Conservation (phyloP, 768 basidiomycete genomes). For the Russula sp. region DNA sequence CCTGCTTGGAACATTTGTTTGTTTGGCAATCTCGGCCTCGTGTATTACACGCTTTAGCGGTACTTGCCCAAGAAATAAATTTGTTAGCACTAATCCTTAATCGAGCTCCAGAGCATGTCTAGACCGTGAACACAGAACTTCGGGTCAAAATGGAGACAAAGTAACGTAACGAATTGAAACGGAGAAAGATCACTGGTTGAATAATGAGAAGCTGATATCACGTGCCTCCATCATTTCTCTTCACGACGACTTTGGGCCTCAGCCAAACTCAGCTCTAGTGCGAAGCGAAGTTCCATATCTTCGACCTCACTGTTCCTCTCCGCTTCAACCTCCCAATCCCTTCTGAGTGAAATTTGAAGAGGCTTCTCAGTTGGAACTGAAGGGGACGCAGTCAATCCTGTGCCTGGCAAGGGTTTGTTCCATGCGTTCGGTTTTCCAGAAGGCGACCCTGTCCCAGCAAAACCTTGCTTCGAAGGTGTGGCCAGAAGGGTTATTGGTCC, state of each 20-base stretch:
- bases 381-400: slow-evolving; percentile 26
- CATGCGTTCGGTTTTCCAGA: slow-evolving; percentile 37
- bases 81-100: neutral
- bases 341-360: neutral
- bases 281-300: slow-evolving; percentile 29
- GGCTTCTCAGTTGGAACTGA: neutral
- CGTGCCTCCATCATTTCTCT: slow-evolving; percentile 15
- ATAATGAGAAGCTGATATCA: neutral
- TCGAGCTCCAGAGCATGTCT: neutral
- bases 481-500: slow-evolving; percentile 32
- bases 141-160: neutral
- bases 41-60: slow-evolving; percentile 14
- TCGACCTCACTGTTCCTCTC: slow-evolving; percentile 21
- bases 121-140: neutral
- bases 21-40: slow-evolving; percentile 18
- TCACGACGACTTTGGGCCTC: slow-evolving; percentile 26
- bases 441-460: slow-evolving; percentile 31
- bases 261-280: slow-evolving; percentile 29
- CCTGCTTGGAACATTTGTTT: neutral
- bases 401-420: slow-evolving; percentile 34
- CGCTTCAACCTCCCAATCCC: slow-evolving; percentile 14
- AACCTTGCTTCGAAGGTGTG: neutral
- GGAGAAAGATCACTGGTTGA: neutral
- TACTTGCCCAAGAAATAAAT: slow-evolving; percentile 3
- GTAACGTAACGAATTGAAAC: slow-evolving; percentile 9